Evolutionary conservation across 1,284 basidiomycete species (phyloP), one percentile per base, ranked within the genome.

Genomic region (Microbotryum silenes-acaulis): DNA sequence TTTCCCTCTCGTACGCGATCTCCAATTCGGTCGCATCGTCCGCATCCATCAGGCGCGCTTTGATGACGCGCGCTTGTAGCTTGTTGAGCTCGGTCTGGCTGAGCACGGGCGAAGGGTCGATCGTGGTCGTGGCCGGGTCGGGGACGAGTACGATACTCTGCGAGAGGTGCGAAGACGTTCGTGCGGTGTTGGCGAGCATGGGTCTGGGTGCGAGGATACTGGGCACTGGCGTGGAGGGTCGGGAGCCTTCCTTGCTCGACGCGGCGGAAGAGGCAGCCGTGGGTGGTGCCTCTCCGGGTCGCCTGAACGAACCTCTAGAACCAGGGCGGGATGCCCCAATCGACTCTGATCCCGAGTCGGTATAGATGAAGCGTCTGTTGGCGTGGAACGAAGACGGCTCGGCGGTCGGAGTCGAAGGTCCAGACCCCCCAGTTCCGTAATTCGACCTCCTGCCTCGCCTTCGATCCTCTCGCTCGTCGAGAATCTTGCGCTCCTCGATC

Each of bases 41-140:
- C 23, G 57, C 53, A 23, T 80, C 82, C 81, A 88, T 88, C 29
- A 98, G 80, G 74, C 89, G 94, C 10, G 94, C 92, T 21, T 91
- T 85, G 20, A 98, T 77, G 1, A 96, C 91, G 69, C 87, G 87
- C 8, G 94, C 96, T 75, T 97, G 93, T 1, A 98, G 78, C 72
- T 86, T 88, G 77, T 98, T 98, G 49, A 98, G 80, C 44, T 87
- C 88, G 45, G 75, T 76, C 9, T 77, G 72, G 0, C 76, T 75
- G 57, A 81, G 65, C 16, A 75, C 70, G 1, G 77, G 74, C n/a
- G 54, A 25, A 6, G 47, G 37, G 12, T 61, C 50, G 4, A 60
- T 52, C 5, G 56, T 59, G 8, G 63, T 62, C 7, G 48, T 48
- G 9, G 62, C 61, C 20, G 62, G 64, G 20, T 66, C 68, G 4